These are phyloP conservation scores for Hypholoma sublateritium DNA, from an alignment of 768 basidiomycete genomes.

Conservation along the genomic window DNA sequence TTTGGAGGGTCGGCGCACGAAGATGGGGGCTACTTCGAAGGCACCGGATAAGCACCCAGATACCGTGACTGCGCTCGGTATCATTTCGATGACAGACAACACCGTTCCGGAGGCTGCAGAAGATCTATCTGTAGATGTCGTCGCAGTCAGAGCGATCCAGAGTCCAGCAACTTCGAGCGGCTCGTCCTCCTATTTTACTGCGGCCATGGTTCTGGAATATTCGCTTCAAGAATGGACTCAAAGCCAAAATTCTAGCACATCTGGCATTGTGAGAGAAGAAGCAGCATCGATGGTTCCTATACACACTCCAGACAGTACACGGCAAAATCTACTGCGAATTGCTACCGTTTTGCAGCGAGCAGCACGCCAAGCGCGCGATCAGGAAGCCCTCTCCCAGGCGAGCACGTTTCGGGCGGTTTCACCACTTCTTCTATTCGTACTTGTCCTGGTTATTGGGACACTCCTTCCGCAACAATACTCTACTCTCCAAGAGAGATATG, in stretches of 20 bases:
- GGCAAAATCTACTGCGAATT: constrained; percentile 1
- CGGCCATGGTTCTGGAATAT: too few relatives aligned
- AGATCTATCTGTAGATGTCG: too few relatives aligned
- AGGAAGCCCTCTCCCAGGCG: constrained; percentile 7
- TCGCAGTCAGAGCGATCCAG: too few relatives aligned
- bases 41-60: background rate
- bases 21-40: background rate
- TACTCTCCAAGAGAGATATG: background rate
- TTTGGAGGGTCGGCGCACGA: background rate
- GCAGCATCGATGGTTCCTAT: too few relatives aligned
- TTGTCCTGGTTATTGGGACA: constrained; percentile 6
- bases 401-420: constrained; percentile 6
- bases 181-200: too few relatives aligned
- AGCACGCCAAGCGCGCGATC: constrained; percentile 3
- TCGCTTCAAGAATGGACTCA: too few relatives aligned
- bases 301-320: background rate
- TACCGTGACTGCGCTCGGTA: background rate
- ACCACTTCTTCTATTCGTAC: constrained; percentile 10
- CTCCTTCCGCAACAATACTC: constrained; percentile 7
- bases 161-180: too few relatives aligned
- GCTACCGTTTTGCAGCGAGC: constrained; percentile 13
- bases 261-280: background rate
- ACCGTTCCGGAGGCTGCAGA: too few relatives aligned
- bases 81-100: background rate
- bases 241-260: background rate